Percentiles rank a stretch among this genome's conserved stretches.
Evolutionary conservation across 305 asterid genomes (phyloP).

Genomic region (Fraxinus velutina): DNA sequence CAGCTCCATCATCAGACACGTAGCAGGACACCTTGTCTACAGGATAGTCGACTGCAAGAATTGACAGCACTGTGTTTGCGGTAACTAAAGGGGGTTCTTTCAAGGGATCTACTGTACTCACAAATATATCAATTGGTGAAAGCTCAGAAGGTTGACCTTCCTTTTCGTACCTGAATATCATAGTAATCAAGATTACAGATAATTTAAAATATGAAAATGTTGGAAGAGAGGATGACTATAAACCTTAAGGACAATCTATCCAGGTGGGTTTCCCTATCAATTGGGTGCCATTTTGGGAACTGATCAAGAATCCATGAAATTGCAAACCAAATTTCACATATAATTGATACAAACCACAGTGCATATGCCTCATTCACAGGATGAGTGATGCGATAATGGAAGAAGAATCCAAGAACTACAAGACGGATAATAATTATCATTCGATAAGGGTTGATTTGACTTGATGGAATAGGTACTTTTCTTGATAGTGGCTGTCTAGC

Average conservation of each 20-base stretch:
- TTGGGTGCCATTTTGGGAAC: constrained; percentile 44
- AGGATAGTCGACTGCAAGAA: constrained; percentile 44
- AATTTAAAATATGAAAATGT: not conserved
- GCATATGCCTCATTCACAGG: constrained; percentile 36
- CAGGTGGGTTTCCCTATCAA: constrained; percentile 37
- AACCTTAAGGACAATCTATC: constrained; percentile 41
- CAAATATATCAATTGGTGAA: constrained; percentile 37
- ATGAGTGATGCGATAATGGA: constrained; percentile 36
- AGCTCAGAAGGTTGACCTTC: constrained; percentile 41
- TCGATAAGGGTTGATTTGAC: constrained; percentile 34
- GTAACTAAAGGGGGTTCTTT: constrained; percentile 47
- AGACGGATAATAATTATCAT: constrained; percentile 35
- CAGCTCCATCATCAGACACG: constrained; percentile 46
- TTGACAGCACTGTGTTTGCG: constrained; percentile 43
- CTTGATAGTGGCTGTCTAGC: constrained; percentile 37
- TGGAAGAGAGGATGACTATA: not conserved
- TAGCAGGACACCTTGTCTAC: constrained; percentile 34
- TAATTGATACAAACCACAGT: constrained; percentile 36
- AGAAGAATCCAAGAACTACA: constrained; percentile 35
- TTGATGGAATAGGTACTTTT: constrained; percentile 33
- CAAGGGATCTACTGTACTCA: constrained; percentile 40
- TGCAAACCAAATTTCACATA: constrained; percentile 48
- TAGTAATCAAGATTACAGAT: not conserved
- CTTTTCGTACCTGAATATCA: constrained; percentile 32
- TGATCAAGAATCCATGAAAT: constrained; percentile 48